Percentiles rank a stretch among this genome's conserved stretches.
Evolutionary conservation across 805 yeast genomes (phyloP).

Genomic region (Yarrowia sp.): DNA sequence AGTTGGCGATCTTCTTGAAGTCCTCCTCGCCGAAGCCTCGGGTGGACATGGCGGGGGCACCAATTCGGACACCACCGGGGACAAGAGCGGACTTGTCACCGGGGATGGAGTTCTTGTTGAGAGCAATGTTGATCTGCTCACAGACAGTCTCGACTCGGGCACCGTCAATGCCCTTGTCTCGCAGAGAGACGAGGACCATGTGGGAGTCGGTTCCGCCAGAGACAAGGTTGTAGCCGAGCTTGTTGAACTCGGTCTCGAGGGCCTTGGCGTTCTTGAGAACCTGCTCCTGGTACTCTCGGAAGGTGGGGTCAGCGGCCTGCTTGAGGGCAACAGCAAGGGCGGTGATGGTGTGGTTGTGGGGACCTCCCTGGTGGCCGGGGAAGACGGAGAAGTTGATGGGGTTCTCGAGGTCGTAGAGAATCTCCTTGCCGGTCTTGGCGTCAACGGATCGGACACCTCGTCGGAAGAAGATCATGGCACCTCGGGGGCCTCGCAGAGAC

Average conservation of each 20-base stretch:
- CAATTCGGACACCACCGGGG: conserved; percentile 96
- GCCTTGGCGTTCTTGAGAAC: conserved; percentile 86
- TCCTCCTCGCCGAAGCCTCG: conserved; percentile 92
- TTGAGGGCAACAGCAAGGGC: conserved; percentile 96
- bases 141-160: conserved; percentile 95
- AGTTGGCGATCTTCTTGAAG: conserved; percentile 73
- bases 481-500: conserved; percentile 98
- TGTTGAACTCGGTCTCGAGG: conserved; percentile 70
- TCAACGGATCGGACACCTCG: conserved; percentile 85
- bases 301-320: conserved; percentile 89
- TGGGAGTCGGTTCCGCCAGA: conserved; percentile 97
- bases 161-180: conserved; percentile 90
- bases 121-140: conserved; percentile 91
- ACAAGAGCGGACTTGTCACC: conserved; percentile 96
- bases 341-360: conserved; percentile 98
- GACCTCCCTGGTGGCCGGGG: conserved; percentile 99
- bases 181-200: conserved; percentile 85
- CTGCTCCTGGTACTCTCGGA: conserved; percentile 81
- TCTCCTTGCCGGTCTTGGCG: conserved; percentile 89
- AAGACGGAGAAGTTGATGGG: conserved; percentile 96
- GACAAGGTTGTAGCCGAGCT: conserved; percentile 75
- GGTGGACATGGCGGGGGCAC: conserved; percentile 98
- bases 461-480: conserved; percentile 99
- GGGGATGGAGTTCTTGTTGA: conserved; percentile 96
- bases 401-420: conserved; percentile 85